Base-by-base conservation (phyloP, 805 yeast genomes). In the Ogataea methanolica region DNA sequence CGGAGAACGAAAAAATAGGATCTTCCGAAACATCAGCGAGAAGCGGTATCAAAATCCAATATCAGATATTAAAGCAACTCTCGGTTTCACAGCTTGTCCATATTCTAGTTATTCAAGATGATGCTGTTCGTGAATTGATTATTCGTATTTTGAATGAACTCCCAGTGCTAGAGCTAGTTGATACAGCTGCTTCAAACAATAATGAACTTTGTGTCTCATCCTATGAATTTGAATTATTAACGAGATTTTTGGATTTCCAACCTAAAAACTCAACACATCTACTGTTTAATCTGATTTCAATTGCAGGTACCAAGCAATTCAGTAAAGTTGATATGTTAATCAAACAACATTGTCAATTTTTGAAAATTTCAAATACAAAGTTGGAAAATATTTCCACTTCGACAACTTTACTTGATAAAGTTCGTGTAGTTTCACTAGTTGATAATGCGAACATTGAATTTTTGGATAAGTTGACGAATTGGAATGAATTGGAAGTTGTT, bases 71-170 rank as follows among this genome's bases (percentile, higher is more conserved):
- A 14, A 41, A 36, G 12, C 23, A 34, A 8, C 41, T 53, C 26
- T 54, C 57, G 3, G 19, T 50, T 11, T 17, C 44, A 9, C 48
- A 49, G 4, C 45, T 47, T n/a, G 19, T 47, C 7, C 45, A 47
- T 6, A 49, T 53, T 40, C 36, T 49, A 26, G 19, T 41, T 6
- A 43, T 50, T 6, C 37, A 45, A 3, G 53, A 48, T n/a, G 17
- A 17, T 6, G n/a, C n/a, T 3, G 34, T 49, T 15, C 17, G 29
- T 4, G 22, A 37, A 4, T 29, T 45, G 14, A 22, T 50, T 17
- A 26, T 43, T 9, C 19, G 33, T 15, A 33, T 42, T 5, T 16
- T 50, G 23, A 36, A 34, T 16, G 35, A 37, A 6, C 12, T 41
- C 9, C 35, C 37, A 9, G 17, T 16, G 7, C 33, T 50, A 2